phyloP scores from a whole-genome alignment of 2,329 filamentous ascomycete genomes.

The Aspergillus tanneri region DNA sequence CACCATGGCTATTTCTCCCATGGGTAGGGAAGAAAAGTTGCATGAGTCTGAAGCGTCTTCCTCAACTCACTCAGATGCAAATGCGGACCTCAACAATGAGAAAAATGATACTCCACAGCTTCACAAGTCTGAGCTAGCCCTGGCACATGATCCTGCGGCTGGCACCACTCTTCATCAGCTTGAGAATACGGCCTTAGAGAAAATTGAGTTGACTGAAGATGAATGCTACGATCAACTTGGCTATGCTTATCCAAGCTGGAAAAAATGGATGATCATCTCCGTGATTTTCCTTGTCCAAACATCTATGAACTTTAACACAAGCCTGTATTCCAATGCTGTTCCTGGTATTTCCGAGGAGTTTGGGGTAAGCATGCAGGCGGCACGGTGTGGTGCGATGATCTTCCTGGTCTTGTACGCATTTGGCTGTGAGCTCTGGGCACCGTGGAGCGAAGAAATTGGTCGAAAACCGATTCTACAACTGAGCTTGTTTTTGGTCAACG shows the following conservation, averaged over 20 bases:
- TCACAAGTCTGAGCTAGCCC: constrained; percentile 14
- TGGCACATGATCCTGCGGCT: constrained; percentile 14
- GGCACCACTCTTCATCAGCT: constrained; percentile 26
- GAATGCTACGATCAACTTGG: constrained; percentile 68
- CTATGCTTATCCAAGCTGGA: constrained; percentile 58
- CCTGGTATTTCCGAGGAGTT: constrained; percentile 67
- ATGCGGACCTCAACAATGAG: constrained; percentile 21
- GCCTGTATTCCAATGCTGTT: constrained; percentile 69
- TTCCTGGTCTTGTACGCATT: constrained; percentile 81
- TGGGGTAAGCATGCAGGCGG: constrained; percentile 64
- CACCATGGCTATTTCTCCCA: constrained; percentile 22
- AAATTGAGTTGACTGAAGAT: constrained; percentile 48
- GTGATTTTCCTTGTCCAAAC: constrained; percentile 72
- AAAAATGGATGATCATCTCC: constrained; percentile 72
- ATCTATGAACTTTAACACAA: constrained; percentile 78
- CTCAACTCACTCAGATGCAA: constrained; percentile 31
- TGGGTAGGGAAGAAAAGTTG: constrained; percentile 25
- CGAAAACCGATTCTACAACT: constrained; percentile 72
- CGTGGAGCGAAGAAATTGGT: constrained; percentile 81
- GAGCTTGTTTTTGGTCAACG: constrained; percentile 71
- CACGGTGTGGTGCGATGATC: constrained; percentile 71
- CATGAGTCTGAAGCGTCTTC: constrained; percentile 36
- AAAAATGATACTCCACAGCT: constrained; percentile 16
- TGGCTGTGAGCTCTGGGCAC: constrained; percentile 84
- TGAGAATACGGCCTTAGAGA: constrained; percentile 27